Evolutionary conservation across 192 early-diverging fungal species (phyloP), one percentile per base, ranked within the genome.

Genomic region (Podila minutissima): DNA sequence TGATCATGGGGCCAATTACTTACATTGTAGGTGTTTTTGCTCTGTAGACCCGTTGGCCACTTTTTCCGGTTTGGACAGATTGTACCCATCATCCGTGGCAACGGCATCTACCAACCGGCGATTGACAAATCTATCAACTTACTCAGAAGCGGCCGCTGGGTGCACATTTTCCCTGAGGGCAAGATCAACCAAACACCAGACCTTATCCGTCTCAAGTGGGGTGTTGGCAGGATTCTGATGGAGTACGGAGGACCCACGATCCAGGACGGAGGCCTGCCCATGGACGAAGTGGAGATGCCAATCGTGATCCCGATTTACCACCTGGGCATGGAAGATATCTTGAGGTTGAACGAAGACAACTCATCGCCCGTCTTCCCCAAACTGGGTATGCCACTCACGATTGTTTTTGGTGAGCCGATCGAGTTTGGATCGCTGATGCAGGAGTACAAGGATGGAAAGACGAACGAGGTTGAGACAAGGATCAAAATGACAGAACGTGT

Each of bases 151-250:
- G 90, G 90, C 67, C 75, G 83, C 17, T 97, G 96, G 96, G 87
- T 97, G 46, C 96, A 97, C 61, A 85, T 97, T n/a, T 97, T 95
- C 67, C 93, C 96, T 7, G 96, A 97, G 71, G 94, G 88, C 37
- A 89, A 86, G 66, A 86, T 94, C 53, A 90, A 93, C 77, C 92
- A 93, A 71, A 81, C 83, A 12, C 67, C 77, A 5, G 71, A 82
- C 7, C 60, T 93, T 64, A 78, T 90, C 51, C 88, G 86, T 38
- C 95, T 96, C 73, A 90, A 92, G 74, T 97, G 96, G 96, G 96
- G 96, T 13, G 87, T 97, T 12, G 94, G 92, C 17, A 86, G 96
- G 33, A 82, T 97, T 72, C 79, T 96, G 28, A 94, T 95, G 93
- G 96, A 97, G 69, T 84, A 92, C 8, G 72, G 64, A 9, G 84